Evolutionary conservation across 257 asterid genomes (phyloP), one percentile per base, ranked within the genome.

Genomic region (Apocynum venetum): DNA sequence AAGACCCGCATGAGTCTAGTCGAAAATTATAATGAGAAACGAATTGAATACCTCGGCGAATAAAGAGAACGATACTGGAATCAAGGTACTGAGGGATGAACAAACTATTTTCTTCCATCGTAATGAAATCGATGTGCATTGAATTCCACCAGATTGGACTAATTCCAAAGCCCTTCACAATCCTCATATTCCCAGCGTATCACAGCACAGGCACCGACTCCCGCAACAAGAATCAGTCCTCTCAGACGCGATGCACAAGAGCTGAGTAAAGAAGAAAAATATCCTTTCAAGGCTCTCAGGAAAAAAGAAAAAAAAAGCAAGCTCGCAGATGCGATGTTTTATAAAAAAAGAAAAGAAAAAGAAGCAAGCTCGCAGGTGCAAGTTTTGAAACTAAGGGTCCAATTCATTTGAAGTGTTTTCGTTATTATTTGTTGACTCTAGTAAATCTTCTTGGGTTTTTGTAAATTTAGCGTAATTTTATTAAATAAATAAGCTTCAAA

Each of bases 61-160:
- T 20, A 86, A 91, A 89, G 89, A 95, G 86, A 56, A 91, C 83
- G 81, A 91, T 88, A 80, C 83, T 84, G 72, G 96, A 85, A 87
- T 93, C 98, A 56, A 95, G 86, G 56, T 91, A 93, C 85, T 93
- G 99, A 84, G 98, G 99, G 51, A 93, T 78, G 88, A 95, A 89
- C 11, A 95, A 86, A 79, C 80, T 81, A 6, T 76, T 82, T 1
- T 97, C 97, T 80, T 95, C 98, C 99, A 95, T 93, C 0, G 97
- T 90, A 13, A 93, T 90, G 84, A 93, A 91, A 36, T 49, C 76
- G 52, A 72, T 72, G 6, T 72, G 76, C 48, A 72, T 72, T 31
- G 65, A 36, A 10, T 36, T 52, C 12, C 35, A 12, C 71, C 71
- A 66, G n/a, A 66, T 1, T 66, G 44, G 19, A 46, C 79, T 70